Evolutionary conservation across 805 yeast genomes (phyloP), one percentile per base, ranked within the genome.

Genomic region (Wickerhamomyces strasburgensis): DNA sequence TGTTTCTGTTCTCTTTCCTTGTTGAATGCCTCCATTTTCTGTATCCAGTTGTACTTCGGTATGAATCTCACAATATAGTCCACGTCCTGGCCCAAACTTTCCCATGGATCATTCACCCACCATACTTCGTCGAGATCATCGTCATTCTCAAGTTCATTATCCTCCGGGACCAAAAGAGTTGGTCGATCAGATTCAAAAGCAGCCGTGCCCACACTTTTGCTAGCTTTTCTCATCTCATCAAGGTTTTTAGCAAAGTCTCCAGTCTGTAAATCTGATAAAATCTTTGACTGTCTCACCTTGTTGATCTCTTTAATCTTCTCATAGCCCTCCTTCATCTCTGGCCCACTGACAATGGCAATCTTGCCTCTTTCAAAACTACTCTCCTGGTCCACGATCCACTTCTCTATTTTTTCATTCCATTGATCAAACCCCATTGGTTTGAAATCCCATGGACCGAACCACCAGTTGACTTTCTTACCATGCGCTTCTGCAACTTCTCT

Each of bases 371-470:
- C 47, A 2, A 42, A 5, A 14, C 38, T 38, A 1, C 36, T 38
- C 33, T 49, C 55, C 11, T 49, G 43, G 1, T 51, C 45, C 27
- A 44, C 13, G 19, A 53, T 47, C 58, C 58, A 54, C 3, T 29
- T 9, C 19, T 52, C 57, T 17, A 53, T 46, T 38, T 45, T 46
- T 6, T 23, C 31, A 25, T 42, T 49, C 60, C 60, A 67, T 25
- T 66, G 76, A 8, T 55, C 46, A 18, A 65, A 63, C 9, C 58
- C 37, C 59, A 79, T 72, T 4, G 87, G 83, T 29, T 59, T 64
- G 54, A 68, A 72, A 27, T 70, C 69, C 43, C 65, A 57, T 5
- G 86, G 85, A 0, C 89, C 89, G 54, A 72, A 78, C 88, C 88
- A 82, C 58, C 67, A 63, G 31, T 70, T 69, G 3, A 73, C 70